Conservation (phyloP, 75 land plant genomes). For the Gnetum montanum region DNA sequence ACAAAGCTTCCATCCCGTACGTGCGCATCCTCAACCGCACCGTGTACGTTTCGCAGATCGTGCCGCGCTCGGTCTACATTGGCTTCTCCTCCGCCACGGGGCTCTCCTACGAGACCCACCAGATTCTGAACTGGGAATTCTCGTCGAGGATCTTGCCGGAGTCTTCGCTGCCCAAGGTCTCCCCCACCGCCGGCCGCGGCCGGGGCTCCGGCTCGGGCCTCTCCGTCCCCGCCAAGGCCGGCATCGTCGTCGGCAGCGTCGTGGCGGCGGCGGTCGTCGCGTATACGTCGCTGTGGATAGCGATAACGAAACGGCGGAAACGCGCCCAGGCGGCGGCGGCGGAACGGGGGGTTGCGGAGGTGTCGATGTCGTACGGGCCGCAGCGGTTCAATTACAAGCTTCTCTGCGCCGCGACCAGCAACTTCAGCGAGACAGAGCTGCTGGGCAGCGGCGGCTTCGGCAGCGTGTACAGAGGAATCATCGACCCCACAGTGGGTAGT, state of each 20-base stretch:
- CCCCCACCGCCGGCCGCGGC: neutral
- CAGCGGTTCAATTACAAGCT: neutral
- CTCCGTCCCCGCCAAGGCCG: neutral
- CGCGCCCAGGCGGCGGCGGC: neutral
- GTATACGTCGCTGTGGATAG: neutral
- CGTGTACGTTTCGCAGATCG: conserved; percentile 1
- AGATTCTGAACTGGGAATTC: conserved; percentile 13
- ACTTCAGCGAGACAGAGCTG: neutral
- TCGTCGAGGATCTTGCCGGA: neutral
- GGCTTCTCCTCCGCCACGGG: conserved; percentile 30
- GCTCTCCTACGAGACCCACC: conserved; percentile 4
- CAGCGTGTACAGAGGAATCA: conserved; percentile 1
- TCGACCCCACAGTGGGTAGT: neutral
- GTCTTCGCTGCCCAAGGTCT: neutral
- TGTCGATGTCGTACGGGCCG: neutral
- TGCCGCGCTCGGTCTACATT: conserved; percentile 1
- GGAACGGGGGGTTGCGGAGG: neutral
- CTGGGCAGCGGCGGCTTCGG: conserved; percentile 7
- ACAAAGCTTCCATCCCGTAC: neutral
- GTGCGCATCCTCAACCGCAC: neutral
- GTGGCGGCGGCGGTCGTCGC: neutral
- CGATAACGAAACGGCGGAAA: neutral
- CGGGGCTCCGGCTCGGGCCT: neutral
- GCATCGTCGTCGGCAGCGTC: neutral
- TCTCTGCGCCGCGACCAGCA: neutral